Percentiles rank a stretch among this genome's conserved stretches.
These are phyloP conservation scores for Phoenix roebelenii DNA, from an alignment of 176 grass and related monocot genomes.

Conservation along the genomic window DNA sequence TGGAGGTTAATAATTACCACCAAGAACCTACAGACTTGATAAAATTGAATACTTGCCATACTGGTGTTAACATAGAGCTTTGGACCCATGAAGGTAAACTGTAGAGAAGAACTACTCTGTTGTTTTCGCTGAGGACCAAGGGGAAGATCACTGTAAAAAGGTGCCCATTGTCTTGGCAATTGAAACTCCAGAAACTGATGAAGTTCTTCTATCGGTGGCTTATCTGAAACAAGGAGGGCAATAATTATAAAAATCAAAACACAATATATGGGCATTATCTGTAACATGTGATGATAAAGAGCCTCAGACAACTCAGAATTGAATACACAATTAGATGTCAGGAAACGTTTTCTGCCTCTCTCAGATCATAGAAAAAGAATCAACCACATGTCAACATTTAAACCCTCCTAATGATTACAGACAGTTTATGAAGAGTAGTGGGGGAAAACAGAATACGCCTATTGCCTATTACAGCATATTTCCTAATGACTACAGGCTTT, in stretches of 20 bases:
- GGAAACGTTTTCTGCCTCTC: too few species aligned
- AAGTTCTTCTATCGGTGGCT: slow-evolving; percentile 80
- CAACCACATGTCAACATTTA: too few species aligned
- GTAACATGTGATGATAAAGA: too few species aligned
- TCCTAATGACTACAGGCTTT: too few species aligned
- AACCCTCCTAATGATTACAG: too few species aligned
- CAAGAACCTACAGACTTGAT: background rate
- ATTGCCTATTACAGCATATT: too few species aligned
- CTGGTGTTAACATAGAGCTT: slow-evolving; percentile 90
- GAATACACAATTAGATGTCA: too few species aligned
- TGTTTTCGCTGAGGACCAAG: slow-evolving; percentile 84
- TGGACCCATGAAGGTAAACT: slow-evolving; percentile 81
- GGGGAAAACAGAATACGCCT: too few species aligned
- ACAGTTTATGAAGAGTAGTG: too few species aligned
- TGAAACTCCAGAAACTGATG: slow-evolving; percentile 98
- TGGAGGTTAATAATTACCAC: background rate
- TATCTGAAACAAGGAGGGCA: slow-evolving; percentile 50
- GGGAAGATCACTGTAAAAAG: slow-evolving; percentile 81
- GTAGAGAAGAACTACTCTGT: slow-evolving; percentile 72
- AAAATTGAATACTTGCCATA: slow-evolving; percentile 42
- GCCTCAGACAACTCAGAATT: too few species aligned
- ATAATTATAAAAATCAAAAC: background rate
- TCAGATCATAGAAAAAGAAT: too few species aligned
- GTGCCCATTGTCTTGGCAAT: slow-evolving; percentile 94
- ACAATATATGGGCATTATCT: background rate